Percentiles rank a stretch among this genome's conserved stretches.
phyloP scores from a whole-genome alignment of 345 rosid genomes.

The Viola odorata region DNA sequence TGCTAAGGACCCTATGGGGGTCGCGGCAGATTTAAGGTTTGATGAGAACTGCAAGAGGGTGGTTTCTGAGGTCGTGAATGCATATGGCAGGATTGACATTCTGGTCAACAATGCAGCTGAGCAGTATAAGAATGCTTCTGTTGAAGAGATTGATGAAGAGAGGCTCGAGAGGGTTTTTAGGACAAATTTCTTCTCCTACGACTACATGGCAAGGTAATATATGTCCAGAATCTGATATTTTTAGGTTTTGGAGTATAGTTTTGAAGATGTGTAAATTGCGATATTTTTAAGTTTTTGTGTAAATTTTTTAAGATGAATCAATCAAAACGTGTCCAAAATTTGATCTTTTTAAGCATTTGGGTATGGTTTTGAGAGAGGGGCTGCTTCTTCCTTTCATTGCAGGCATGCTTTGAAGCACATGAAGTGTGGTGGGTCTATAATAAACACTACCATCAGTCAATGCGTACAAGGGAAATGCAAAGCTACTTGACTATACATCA shows the following conservation, averaged over 20 bases:
- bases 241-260: neutral
- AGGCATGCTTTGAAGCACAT: conserved; percentile 71
- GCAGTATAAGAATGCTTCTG: conserved; percentile 39
- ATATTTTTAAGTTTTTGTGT: neutral
- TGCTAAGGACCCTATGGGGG: conserved; percentile 54
- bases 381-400: neutral
- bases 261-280: no score
- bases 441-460: conserved; percentile 70
- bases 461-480: conserved; percentile 53
- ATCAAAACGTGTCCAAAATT: no score
- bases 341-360: neutral
- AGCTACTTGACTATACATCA: conserved; percentile 59
- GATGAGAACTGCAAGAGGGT: conserved; percentile 64
- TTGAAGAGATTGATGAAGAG: conserved; percentile 64
- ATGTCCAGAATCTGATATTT: neutral
- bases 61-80: conserved; percentile 53
- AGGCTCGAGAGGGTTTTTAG: conserved; percentile 68
- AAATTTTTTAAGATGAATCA: neutral
- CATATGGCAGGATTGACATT: conserved; percentile 56
- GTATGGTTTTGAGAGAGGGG: neutral
- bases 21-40: conserved; percentile 54
- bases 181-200: conserved; percentile 61
- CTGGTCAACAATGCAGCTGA: conserved; percentile 66
- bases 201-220: conserved; percentile 44
- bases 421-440: conserved; percentile 69